phyloP scores from a whole-genome alignment of 805 yeast species.

The Starmerella tilneyi region DNA sequence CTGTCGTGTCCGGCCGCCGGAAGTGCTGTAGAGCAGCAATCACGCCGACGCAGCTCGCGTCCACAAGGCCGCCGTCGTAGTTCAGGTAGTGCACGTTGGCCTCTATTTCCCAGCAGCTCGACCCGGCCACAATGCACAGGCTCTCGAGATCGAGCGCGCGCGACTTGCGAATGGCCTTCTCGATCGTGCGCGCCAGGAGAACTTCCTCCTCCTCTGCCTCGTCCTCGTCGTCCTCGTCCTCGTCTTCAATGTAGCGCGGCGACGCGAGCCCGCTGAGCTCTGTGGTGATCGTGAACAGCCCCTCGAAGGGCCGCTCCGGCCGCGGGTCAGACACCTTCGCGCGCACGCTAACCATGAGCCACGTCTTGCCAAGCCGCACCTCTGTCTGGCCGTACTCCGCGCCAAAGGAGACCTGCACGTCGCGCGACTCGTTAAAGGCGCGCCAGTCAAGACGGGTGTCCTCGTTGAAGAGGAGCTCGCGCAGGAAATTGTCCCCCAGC shows the following conservation, averaged over 20 bases:
- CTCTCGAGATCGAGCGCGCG: conserved; percentile 86
- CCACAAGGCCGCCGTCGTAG: conserved; percentile 88
- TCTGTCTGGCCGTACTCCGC: conserved; percentile 65
- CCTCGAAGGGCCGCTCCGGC: conserved; percentile 91
- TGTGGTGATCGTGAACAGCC: conserved; percentile 69
- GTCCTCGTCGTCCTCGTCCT: conserved; percentile 62
- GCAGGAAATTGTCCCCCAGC: conserved; percentile 52
- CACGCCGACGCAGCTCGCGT: conserved; percentile 82
- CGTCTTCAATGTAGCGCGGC: conserved; percentile 64
- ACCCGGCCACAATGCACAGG: conserved; percentile 81
- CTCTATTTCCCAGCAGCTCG: conserved; percentile 79
- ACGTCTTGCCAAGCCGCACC: conserved; percentile 64
- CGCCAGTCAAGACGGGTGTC: conserved; percentile 65
- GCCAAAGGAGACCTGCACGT: conserved; percentile 54
- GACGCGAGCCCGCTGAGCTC: conserved; percentile 88
- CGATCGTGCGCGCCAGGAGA: conserved; percentile 69
- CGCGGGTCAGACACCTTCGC: conserved; percentile 69
- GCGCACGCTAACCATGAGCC: conserved; percentile 59
- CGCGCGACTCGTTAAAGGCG: conserved; percentile 50
- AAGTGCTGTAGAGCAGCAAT: conserved; percentile 77
- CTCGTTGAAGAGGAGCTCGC: conserved; percentile 44
- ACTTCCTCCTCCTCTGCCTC: conserved; percentile 72
- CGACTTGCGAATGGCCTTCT: conserved; percentile 82
- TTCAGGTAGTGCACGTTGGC: conserved; percentile 84
- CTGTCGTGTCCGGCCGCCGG: conserved; percentile 71